Evolutionary conservation across 768 basidiomycete genomes (phyloP), one percentile per base, ranked within the genome.

Genomic region (Neoboletus brunneissimus): DNA sequence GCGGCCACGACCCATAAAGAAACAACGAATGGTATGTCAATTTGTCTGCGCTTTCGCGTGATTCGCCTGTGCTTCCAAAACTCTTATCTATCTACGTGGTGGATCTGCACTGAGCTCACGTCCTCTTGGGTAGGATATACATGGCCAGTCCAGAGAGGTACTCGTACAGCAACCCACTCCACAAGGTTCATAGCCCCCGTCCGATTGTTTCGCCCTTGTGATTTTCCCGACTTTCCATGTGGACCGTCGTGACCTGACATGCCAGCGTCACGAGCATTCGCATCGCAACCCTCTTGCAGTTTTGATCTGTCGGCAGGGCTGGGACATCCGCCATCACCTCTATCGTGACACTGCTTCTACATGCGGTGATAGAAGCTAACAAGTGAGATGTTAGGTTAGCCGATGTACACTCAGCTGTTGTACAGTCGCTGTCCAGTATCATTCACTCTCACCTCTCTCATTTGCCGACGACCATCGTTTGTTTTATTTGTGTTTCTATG

Each of bases 151-250:
- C 40, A 75, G 84, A 65, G 82, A 84, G 60, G 76, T 83, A 47
- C 80, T 83, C 51, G 77, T 87, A 38, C 85, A 88, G 60, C 88
- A 87, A 64, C 85, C 87, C 35, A 89, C 88, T 23, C 88, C 88
- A 15, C 87, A 88, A 64, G 85, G 85, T 35, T 81, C 83, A 67
- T 86, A 62, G 32, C 54, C 55, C n/a, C 15, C 27, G 10, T 48
- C 43, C 20, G 38, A 29, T 10, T 49, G 31, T 38, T 57, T 49
- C 23, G n/a, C 27, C 37, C 44, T 37, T 29, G 46, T 44, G 57
- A 34, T 54, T 46, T 54, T 10, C 29, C 31, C 48, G 54, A 47
- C 42, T 49, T 49, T 50, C 53, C 53, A 44, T 48, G 23, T 52
- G 57, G 56, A 54, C 35, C 25, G 35, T 54, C 53, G 50, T 51